Evolutionary conservation across 2,329 filamentous ascomycete species (phyloP), one percentile per base, ranked within the genome.

Genomic region (Colletotrichum viniferum): DNA sequence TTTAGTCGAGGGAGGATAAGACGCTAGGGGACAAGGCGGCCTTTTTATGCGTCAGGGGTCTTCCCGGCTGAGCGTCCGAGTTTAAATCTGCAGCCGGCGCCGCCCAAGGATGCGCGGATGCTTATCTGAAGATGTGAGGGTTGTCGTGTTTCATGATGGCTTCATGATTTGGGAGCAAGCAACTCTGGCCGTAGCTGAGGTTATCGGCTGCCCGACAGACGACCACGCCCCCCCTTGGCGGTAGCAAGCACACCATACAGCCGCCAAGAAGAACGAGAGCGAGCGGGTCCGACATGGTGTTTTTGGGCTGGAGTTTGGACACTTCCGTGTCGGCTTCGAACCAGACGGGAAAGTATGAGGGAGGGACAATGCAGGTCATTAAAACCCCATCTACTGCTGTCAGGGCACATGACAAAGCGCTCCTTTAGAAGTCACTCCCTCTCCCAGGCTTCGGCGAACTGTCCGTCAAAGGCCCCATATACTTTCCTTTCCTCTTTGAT

Each of bases 91-190:
- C 55, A 62, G 69, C 69, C 69, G 61, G 52, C 38, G 71, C 66
- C 52, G 72, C 55, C 61, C 62, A 72, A 52, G 73, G 73, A 66
- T 72, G 69, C 32, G 67, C 69, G 34, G 69, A 64, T 64, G 73
- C 34, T 73, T 73, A 75, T 75, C 69, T 75, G 73, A 68, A 73
- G 34, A 56, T 64, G 73, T 73, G 73, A 75, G 69, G 73, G 69
- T 68, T 75, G 52, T 56, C 55, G 68, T 71, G 76, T 77, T 77
- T 77, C 76, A 77, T 71, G 68, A 77, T 60, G 74, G 76, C 76
- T 77, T 77, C 76, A 77, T 65, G 68, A 76, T 67, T 71, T 71
- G 72, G 71, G 72, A 64, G 56, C 48, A 71, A 48, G 48, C 56
- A 32, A 36, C 71, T 56, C 32, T 63, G 21, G 52, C 48, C 66